phyloP scores from a whole-genome alignment of 805 yeast species.

The Myxozyma udenii region DNA sequence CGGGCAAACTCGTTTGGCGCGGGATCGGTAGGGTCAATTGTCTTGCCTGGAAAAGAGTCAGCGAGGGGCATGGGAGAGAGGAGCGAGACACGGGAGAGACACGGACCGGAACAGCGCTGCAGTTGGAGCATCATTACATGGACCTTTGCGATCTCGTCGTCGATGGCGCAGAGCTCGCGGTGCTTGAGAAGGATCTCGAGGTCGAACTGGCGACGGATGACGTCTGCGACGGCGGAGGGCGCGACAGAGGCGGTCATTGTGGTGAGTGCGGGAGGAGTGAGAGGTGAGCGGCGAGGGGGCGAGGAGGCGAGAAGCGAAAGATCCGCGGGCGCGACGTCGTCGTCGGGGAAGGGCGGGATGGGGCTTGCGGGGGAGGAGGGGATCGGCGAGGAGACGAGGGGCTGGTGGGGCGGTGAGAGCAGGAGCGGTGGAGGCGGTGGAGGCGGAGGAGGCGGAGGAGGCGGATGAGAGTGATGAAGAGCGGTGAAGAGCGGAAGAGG shows the following conservation, averaged over 20 bases:
- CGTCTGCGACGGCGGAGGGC: conserved; percentile 18
- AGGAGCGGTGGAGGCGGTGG: not conserved
- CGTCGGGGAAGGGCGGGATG: no score
- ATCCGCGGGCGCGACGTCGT: not conserved
- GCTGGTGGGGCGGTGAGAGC: not conserved
- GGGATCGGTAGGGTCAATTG: conserved; percentile 8
- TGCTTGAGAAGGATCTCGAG: conserved; percentile 40
- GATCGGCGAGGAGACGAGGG: not conserved
- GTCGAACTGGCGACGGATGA: conserved; percentile 36
- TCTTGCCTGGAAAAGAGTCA: no score
- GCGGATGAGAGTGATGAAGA: not conserved
- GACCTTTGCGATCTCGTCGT: conserved; percentile 39
- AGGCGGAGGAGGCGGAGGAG: not conserved
- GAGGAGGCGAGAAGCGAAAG: not conserved
- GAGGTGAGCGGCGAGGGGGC: not conserved
- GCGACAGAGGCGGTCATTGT: not conserved
- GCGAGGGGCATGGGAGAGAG: no score
- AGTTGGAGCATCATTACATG: conserved; percentile 38
- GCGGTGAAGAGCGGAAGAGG: not conserved
- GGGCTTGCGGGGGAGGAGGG: not conserved
- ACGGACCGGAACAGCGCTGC: conserved; percentile 31
- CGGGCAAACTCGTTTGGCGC: conserved; percentile 31
- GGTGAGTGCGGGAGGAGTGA: conserved; percentile 1
- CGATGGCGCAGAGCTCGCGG: conserved; percentile 37
- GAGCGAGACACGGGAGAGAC: no score